A percentile compares a stretch with the other conserved stretches of the same genome.
Evolutionary conservation across 2,329 filamentous ascomycete species (phyloP).

Genomic region (Stemphylium lycopersici): DNA sequence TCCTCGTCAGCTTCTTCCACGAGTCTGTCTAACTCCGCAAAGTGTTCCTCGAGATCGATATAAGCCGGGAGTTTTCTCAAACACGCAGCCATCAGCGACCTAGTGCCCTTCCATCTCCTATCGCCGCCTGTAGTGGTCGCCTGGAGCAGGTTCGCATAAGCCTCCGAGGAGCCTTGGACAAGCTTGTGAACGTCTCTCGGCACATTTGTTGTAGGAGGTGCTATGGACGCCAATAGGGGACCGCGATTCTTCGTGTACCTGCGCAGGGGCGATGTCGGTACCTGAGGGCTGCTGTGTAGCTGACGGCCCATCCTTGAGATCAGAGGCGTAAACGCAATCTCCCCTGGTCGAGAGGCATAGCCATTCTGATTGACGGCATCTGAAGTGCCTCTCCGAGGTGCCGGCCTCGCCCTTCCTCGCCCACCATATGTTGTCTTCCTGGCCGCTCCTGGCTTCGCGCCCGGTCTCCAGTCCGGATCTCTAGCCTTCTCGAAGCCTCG

Average conservation of each 20-base stretch:
- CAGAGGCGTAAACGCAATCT: constrained; percentile 45
- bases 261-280: constrained; percentile 35
- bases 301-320: constrained; percentile 37
- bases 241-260: constrained; percentile 30
- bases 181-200: constrained; percentile 37
- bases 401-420: constrained; percentile 27
- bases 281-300: constrained; percentile 39
- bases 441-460: constrained; percentile 22
- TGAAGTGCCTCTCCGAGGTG: constrained; percentile 3
- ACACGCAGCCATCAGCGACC: constrained; percentile 49
- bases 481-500: constrained; percentile 41
- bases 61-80: constrained; percentile 50
- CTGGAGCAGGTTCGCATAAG: constrained; percentile 45
- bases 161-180: constrained; percentile 38
- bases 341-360: constrained; percentile 34
- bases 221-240: constrained; percentile 28
- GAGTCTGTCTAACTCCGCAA: constrained; percentile 39
- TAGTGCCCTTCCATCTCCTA: constrained; percentile 40
- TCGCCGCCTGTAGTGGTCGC: constrained; percentile 31
- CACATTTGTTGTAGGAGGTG: constrained; percentile 31
- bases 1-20: constrained; percentile 39
- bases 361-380: background rate
- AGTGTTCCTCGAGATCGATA: constrained; percentile 49
- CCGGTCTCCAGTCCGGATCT: constrained; percentile 48
- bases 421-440: constrained; percentile 47